phyloP scores from a whole-genome alignment of 2,329 filamentous ascomycete species.

The Fusarium sp. region DNA sequence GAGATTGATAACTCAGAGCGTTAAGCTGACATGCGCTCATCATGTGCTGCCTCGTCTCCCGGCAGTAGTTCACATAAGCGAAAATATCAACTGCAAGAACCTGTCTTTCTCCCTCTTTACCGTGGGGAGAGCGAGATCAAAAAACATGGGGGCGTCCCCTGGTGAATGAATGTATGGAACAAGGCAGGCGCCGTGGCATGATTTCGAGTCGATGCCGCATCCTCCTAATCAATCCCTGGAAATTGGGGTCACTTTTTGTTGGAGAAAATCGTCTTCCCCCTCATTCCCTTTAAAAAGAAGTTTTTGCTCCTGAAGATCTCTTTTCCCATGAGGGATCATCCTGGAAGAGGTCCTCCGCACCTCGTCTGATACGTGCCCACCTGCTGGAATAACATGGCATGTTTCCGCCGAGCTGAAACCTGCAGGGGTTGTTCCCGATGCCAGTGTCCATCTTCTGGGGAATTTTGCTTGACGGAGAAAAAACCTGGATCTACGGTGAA shows the following conservation, averaged over 20 bases:
- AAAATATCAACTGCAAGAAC: background rate
- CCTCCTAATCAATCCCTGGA: background rate
- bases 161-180: background rate
- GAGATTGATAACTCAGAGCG: background rate
- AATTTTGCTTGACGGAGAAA: background rate
- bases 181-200: constrained; percentile 1
- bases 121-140: background rate
- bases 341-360: background rate
- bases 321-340: background rate
- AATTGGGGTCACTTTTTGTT: background rate
- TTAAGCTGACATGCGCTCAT: background rate
- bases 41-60: background rate
- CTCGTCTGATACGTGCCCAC: background rate
- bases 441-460: background rate
- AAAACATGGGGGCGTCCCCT: background rate
- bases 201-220: background rate
- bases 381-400: background rate
- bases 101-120: background rate
- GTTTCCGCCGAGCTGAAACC: background rate
- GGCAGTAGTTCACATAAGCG: background rate
- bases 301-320: background rate
- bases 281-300: background rate
- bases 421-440: background rate
- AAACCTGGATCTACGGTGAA: background rate
- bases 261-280: background rate